These are phyloP conservation scores for Microbotryum silenes-acaulis DNA, from an alignment of 1,284 basidiomycete genomes.

Conservation along the genomic window DNA sequence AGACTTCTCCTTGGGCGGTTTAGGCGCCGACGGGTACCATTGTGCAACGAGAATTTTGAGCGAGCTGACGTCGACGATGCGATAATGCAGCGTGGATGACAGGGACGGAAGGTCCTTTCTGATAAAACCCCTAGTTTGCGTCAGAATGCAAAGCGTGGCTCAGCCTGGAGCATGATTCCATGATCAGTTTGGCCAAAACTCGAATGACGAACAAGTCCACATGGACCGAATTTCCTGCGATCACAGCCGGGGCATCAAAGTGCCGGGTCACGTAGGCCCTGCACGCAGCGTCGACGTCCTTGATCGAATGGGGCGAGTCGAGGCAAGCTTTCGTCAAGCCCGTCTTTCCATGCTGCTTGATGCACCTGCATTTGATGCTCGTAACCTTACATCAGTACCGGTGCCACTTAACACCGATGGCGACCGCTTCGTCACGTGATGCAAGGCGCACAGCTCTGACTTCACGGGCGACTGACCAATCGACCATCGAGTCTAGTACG, in stretches of 20 bases:
- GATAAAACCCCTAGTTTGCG: slow-evolving; percentile 36
- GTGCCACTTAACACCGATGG: too few species aligned
- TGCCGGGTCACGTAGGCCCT: slow-evolving; percentile 39
- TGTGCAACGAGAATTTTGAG: slow-evolving; percentile 38
- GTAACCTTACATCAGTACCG: too few species aligned
- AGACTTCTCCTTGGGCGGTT: slow-evolving; percentile 14
- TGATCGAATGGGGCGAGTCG: slow-evolving; percentile 20
- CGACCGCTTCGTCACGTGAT: too few species aligned
- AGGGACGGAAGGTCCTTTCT: slow-evolving; percentile 32
- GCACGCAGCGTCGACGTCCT: slow-evolving; percentile 30
- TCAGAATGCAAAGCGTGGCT: slow-evolving; percentile 32
- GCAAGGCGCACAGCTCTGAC: slow-evolving; percentile 7
- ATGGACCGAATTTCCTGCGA: slow-evolving; percentile 44
- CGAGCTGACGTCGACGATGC: slow-evolving; percentile 39
- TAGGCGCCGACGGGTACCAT: slow-evolving; percentile 36
- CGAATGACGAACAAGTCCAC: slow-evolving; percentile 34
- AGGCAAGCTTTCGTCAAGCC: slow-evolving; percentile 33
- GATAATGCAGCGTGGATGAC: slow-evolving; percentile 39
- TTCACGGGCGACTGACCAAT: slow-evolving; percentile 31
- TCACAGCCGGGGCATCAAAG: slow-evolving; percentile 34
- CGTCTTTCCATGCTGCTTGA: slow-evolving; percentile 35
- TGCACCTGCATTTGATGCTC: slow-evolving; percentile 25
- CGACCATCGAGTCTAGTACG: slow-evolving; percentile 43
- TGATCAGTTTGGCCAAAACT: slow-evolving; percentile 7
- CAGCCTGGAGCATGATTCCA: slow-evolving; percentile 40